Evolutionary conservation across 2,329 filamentous ascomycete species (phyloP), one percentile per base, ranked within the genome.

Genomic region (Penicillium sp.): DNA sequence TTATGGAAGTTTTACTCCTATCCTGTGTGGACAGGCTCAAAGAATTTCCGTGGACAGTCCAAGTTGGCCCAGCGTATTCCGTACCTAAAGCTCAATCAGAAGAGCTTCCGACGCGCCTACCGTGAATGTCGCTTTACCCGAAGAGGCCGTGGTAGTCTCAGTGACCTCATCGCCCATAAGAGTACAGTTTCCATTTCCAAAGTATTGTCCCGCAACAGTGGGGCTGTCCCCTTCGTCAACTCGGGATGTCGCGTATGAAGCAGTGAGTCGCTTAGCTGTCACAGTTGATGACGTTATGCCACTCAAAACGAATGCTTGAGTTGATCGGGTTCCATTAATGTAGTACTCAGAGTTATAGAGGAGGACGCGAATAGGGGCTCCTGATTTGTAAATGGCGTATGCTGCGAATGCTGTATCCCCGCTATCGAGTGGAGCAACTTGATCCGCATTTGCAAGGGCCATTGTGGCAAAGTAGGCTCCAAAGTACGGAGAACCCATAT

Each of bases 401-500:
- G 71, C 79, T 0, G 79, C 81, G 35, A 80, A 80, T 16, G 72
- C 68, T 0, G 63, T 74, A 9, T 55, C 71, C n/a, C 77, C 74
- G 25, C 71, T 73, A 54, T 84, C 82, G 19, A 83, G 68, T 0
- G 77, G 75, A 0, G 79, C 76, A 48, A 84, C 69, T 44, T 76
- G 66, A n/a, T 73, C 67, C 0, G 77, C 79, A 1, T 75, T 72
- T 1, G 79, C 78, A 27, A 83, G 65, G 1, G 80, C 68, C n/a
- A 78, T 75, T 2, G 77, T 75, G 1, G 80, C 80, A 3, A 77
- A 77, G 47, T 79, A 80, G 0, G 81, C 81, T 4, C 81, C 81
- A 55, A 81, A 83, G 63, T 83, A 84, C 0, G 82, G 80, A 0
- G 79, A 75, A 0, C 80, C 80, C 73, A 82, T 82, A 43, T 68